These are phyloP conservation scores for Claviceps fusiformis DNA, from an alignment of 2,329 filamentous ascomycete genomes.

Conservation along the genomic window DNA sequence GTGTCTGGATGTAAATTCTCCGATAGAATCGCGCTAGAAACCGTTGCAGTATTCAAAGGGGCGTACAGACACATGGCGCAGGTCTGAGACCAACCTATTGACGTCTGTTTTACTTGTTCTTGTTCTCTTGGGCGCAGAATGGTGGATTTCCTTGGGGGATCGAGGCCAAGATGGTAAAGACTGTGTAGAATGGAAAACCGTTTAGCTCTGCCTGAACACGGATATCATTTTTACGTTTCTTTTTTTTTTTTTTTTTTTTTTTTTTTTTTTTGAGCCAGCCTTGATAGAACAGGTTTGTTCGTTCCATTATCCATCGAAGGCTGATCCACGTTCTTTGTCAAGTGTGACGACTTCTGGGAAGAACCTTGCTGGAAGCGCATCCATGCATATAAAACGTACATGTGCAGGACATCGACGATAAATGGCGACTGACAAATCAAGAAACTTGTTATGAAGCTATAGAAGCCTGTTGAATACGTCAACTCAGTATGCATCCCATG, in stretches of 20 bases:
- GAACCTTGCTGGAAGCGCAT: not conserved
- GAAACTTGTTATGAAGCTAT: no score
- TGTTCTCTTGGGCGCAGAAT: not conserved
- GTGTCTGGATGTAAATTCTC: slow-evolving; percentile 2
- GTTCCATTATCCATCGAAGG: not conserved
- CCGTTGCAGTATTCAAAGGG: not conserved
- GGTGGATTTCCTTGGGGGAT: not conserved
- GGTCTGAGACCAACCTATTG: not conserved
- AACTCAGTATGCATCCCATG: no score
- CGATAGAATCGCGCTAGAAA: slow-evolving; percentile 7
- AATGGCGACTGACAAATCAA: no score
- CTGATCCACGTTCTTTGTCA: not conserved
- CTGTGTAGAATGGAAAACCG: not conserved
- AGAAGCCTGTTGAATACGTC: no score
- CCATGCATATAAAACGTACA: no score
- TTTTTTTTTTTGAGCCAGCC: not conserved
- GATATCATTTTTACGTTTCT: no score
- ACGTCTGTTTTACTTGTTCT: no score
- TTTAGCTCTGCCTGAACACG: not conserved
- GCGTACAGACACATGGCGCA: slow-evolving; percentile 5
- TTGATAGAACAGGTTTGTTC: not conserved
- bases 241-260: not conserved
- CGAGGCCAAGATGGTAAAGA: not conserved
- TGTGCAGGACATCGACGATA: no score
- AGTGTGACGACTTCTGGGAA: not conserved